Base-by-base conservation (phyloP, 2,329 filamentous ascomycete species). In the Diaporthe caulivora region DNA sequence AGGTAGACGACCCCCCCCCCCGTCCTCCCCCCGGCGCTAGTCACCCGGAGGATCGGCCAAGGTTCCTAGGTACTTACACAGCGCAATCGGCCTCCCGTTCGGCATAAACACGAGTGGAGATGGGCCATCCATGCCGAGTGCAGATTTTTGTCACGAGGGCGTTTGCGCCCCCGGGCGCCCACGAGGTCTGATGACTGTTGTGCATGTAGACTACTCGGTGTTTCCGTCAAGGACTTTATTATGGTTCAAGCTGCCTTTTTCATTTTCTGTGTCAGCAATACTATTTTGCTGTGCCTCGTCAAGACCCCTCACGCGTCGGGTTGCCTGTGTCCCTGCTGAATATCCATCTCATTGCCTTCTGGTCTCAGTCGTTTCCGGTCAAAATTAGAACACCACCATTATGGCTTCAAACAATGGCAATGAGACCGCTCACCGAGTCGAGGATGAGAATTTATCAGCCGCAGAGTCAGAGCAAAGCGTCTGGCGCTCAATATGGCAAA, bases 401-500 rank as follows among this genome's bases (percentile, higher is more conserved):
- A 75, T 73, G 73, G 44, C 67, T 11, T 44, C 71, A 9, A 62
- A 34, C 29, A 31, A 42, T n/a, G 47, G 44, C 24, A 17, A 34
- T 26, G 57, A 40, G 57, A 7, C 29, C n/a, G 21, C 34, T 18
- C 26, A 57, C 24, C 42, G 24, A 15, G 17, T 10, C 11, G 67
- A 57, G 29, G 44, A 68, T 17, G 60, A 68, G 9, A 49, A 71
- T 17, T 24, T 24, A 1, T n/a, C 31, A 17, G n/a, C 47, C 7
- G 37, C 53, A 37, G 37, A 47, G 34, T 67, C 24, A 11, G 24
- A 42, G n/a, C 65, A 29, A 15, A 73, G 53, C 31, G 40, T 55
- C 26, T 73, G 65, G 67, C 71, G 60, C 37, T 60, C 67, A 26
- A 68, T 69, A 62, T 75, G 73, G 73, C 51, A 71, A 26, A 69